phyloP scores from a whole-genome alignment of 495 filamentous ascomycete genomes.

The Parmelia sp. region DNA sequence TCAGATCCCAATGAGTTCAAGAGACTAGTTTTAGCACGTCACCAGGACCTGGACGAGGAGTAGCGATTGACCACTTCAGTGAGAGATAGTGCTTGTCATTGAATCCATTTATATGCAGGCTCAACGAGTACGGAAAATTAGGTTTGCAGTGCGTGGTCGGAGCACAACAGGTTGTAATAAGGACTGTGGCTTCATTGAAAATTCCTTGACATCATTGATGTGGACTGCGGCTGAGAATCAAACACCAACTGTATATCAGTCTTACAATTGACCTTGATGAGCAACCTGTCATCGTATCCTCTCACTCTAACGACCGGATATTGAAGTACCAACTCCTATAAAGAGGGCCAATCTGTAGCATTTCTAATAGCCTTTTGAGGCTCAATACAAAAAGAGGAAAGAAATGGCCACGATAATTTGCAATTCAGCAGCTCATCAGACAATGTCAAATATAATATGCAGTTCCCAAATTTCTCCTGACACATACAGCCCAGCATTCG shows the following conservation, averaged over 20 bases:
- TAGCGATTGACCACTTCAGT: background rate
- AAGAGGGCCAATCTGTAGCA: background rate
- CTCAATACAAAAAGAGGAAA: no score
- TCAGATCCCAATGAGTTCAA: conserved; percentile 83
- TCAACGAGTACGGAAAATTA: background rate
- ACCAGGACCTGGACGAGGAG: conserved; percentile 53
- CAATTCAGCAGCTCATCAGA: no score
- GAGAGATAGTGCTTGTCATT: background rate
- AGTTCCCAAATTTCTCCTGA: no score
- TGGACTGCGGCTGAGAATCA: background rate
- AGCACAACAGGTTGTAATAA: background rate
- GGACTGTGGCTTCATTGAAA: background rate
- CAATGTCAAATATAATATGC: background rate
- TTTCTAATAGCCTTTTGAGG: background rate
- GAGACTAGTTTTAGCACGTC: conserved; percentile 58
- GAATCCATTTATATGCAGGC: background rate
- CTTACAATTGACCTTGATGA: background rate
- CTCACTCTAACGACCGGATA: background rate
- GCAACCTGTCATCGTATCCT: background rate
- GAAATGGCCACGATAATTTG: no score
- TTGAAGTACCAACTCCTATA: background rate
- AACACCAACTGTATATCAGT: background rate
- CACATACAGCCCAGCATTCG: background rate
- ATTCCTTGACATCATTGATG: background rate
- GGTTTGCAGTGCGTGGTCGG: background rate